These are phyloP conservation scores for Penicillium cinerascens DNA, from an alignment of 495 filamentous ascomycete genomes.

Conservation along the genomic window DNA sequence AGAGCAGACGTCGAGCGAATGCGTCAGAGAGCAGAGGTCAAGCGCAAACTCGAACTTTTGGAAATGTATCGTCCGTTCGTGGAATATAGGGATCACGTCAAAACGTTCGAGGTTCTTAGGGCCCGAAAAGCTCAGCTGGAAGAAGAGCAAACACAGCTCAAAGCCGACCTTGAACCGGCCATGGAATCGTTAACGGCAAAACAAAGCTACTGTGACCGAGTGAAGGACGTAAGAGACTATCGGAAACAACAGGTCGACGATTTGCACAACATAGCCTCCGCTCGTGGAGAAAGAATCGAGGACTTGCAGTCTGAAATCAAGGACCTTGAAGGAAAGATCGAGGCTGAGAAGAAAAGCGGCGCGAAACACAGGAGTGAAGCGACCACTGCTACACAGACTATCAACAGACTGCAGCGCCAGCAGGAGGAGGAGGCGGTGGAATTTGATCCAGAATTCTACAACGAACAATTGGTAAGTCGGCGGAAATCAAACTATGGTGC, in stretches of 20 bases:
- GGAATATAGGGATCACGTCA: constrained; percentile 49
- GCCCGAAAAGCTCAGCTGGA: constrained; percentile 42
- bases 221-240: constrained; percentile 47
- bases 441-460: constrained; percentile 52
- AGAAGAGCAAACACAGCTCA: constrained; percentile 52
- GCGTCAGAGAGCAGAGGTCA: constrained; percentile 66
- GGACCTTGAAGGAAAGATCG: constrained; percentile 49
- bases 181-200: constrained; percentile 64
- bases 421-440: constrained; percentile 48
- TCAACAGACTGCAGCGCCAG: constrained; percentile 44
- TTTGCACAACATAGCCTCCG: constrained; percentile 52
- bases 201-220: constrained; percentile 51
- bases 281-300: constrained; percentile 47
- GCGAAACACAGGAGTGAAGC: constrained; percentile 50
- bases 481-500: neutral
- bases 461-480: constrained; percentile 45
- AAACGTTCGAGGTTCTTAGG: constrained; percentile 40
- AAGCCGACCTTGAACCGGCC: constrained; percentile 62
- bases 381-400: constrained; percentile 34
- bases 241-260: constrained; percentile 49
- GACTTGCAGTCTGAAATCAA: constrained; percentile 50
- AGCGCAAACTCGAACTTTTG: constrained; percentile 62
- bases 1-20: constrained; percentile 81
- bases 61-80: constrained; percentile 63
- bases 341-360: constrained; percentile 55